Percentiles rank a stretch among this genome's conserved stretches.
Evolutionary conservation across 352 stramenopile species (phyloP).

Genomic region (Phytophthora pistaciae): DNA sequence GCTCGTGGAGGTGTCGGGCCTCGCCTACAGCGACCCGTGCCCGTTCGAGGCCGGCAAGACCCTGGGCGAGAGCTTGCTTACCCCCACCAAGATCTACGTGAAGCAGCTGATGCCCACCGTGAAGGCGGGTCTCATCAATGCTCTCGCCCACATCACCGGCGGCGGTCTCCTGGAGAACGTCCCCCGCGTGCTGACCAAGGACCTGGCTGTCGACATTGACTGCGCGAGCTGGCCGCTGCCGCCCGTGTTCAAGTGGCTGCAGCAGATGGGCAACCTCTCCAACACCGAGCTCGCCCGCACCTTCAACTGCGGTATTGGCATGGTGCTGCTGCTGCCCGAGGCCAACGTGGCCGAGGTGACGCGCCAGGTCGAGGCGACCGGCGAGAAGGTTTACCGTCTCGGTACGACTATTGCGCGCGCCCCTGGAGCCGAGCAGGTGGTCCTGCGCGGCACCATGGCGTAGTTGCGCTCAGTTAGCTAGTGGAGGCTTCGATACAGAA

Average conservation of each 20-base stretch:
- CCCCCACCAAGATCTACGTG: slow-evolving; percentile 98
- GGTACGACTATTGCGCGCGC: slow-evolving; percentile 78
- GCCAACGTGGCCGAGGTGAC: slow-evolving; percentile 92
- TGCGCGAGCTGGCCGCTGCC: slow-evolving; percentile 92
- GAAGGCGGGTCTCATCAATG: slow-evolving; percentile 88
- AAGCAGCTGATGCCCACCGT: slow-evolving; percentile 87
- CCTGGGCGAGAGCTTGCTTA: slow-evolving; percentile 95
- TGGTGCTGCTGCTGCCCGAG: slow-evolving; percentile 96
- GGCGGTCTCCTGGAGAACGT: slow-evolving; percentile 99
- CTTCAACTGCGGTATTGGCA: slow-evolving; percentile 99
- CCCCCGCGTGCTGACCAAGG: slow-evolving; percentile 94
- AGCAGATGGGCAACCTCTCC: slow-evolving; percentile 92
- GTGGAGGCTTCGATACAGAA: slow-evolving; percentile 13
- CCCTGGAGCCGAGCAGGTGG: slow-evolving; percentile 82
- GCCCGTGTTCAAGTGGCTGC: slow-evolving; percentile 98
- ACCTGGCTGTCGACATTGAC: slow-evolving; percentile 95
- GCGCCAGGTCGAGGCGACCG: slow-evolving; percentile 77
- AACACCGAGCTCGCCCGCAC: slow-evolving; percentile 97
- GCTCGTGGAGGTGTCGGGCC: slow-evolving; percentile 93
- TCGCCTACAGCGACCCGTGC: slow-evolving; percentile 80
- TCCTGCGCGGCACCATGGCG: slow-evolving; percentile 79
- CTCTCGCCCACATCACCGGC: slow-evolving; percentile 98
- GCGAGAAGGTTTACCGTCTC: slow-evolving; percentile 93
- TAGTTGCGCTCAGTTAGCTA: slow-evolving; percentile 42
- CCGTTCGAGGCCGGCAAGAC: slow-evolving; percentile 86